phyloP scores from a whole-genome alignment of 441 rosid species.

The Adansonia madagascariensis region DNA sequence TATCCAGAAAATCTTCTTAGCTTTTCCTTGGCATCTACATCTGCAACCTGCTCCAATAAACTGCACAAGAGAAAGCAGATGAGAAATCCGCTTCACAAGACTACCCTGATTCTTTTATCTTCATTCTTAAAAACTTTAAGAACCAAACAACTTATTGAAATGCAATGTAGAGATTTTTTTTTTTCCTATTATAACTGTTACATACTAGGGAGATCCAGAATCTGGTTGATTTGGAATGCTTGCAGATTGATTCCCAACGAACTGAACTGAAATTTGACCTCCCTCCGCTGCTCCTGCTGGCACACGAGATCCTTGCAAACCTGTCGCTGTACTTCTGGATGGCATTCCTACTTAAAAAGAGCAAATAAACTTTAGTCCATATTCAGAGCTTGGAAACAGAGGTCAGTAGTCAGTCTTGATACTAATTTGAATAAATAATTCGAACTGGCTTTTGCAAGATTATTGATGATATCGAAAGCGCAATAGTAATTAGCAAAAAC shows the following conservation, averaged over 20 bases:
- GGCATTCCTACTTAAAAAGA: slow-evolving; percentile 57
- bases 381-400: neutral
- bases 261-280: slow-evolving; percentile 58
- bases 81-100: neutral
- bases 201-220: slow-evolving; percentile 50
- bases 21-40: slow-evolving; percentile 44
- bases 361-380: neutral
- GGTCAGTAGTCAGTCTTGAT: neutral
- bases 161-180: neutral
- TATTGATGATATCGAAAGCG: neutral
- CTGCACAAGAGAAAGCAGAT: slow-evolving; percentile 36
- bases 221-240: slow-evolving; percentile 38
- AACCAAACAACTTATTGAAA: neutral
- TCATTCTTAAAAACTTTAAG: neutral
- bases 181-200: slow-evolving; percentile 9
- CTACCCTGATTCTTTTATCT: neutral
- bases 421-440: neutral
- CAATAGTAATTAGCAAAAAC: neutral
- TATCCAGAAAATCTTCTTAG: slow-evolving; percentile 39
- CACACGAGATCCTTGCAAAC: slow-evolving; percentile 47
- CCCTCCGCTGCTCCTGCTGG: slow-evolving; percentile 43
- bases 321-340: slow-evolving; percentile 41
- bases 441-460: neutral
- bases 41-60: slow-evolving; percentile 50
- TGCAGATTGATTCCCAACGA: slow-evolving; percentile 49